These are phyloP conservation scores for Hymenoscyphus repandus DNA, from an alignment of 2,329 filamentous ascomycete species.

Conservation along the genomic window DNA sequence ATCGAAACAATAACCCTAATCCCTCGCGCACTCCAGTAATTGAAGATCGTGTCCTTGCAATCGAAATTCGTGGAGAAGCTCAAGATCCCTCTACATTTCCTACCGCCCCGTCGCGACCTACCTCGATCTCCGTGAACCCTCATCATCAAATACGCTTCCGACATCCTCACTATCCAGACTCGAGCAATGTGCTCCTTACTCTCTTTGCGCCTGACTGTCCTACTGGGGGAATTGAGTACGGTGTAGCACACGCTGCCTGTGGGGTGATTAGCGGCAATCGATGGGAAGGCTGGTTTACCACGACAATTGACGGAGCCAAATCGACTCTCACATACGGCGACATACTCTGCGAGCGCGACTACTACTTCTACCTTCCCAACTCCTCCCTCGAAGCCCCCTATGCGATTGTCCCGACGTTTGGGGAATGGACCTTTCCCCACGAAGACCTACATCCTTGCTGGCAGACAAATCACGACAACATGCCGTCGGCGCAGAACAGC, in stretches of 20 bases:
- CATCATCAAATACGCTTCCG: conserved; percentile 8
- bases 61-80: conserved; percentile 8
- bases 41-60: neutral
- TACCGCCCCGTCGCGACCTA: conserved; percentile 3
- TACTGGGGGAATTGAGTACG: conserved; percentile 12
- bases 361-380: conserved; percentile 12
- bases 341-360: conserved; percentile 7
- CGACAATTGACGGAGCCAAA: neutral
- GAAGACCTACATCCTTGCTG: conserved; percentile 9
- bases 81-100: conserved; percentile 6
- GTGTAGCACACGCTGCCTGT: conserved; percentile 9
- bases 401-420: conserved; percentile 11
- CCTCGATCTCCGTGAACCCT: conserved; percentile 11
- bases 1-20: neutral
- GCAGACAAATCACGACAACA: conserved; percentile 1
- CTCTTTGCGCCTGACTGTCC: conserved; percentile 12
- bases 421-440: conserved; percentile 15
- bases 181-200: conserved; percentile 10
- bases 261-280: conserved; percentile 13
- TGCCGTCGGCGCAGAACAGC: conserved; percentile 2
- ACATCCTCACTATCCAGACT: conserved; percentile 13
- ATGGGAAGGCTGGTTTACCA: neutral
- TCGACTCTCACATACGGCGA: conserved; percentile 5
- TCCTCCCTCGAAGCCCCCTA: neutral
- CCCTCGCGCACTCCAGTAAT: neutral